phyloP scores from a whole-genome alignment of 2,329 filamentous ascomycete species.

The Calonectria fujianensis region DNA sequence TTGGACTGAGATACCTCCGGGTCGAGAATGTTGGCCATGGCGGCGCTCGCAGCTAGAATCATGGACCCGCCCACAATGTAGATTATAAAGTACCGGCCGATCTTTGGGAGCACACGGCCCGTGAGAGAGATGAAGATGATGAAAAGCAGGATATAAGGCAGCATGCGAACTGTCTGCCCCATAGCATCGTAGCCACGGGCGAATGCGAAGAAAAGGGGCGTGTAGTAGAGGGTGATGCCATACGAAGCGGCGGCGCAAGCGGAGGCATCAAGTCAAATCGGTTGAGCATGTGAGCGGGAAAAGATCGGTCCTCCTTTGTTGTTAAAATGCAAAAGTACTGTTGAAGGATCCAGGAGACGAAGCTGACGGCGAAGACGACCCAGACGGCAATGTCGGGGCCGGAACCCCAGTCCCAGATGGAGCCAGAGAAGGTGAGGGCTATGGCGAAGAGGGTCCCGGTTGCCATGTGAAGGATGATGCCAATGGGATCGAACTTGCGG shows the following conservation, averaged over 20 bases:
- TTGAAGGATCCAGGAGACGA: constrained; percentile 67
- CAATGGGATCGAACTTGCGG: constrained; percentile 57
- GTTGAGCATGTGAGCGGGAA: constrained; percentile 46
- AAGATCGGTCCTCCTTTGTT: constrained; percentile 56
- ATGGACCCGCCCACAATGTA: constrained; percentile 56
- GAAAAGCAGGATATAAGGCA: constrained; percentile 65
- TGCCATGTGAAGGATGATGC: constrained; percentile 55
- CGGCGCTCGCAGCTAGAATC: constrained; percentile 52
- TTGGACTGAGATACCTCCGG: constrained; percentile 50
- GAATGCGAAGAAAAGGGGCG: constrained; percentile 74
- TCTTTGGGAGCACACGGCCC: constrained; percentile 61
- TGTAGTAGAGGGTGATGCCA: constrained; percentile 69
- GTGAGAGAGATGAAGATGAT: constrained; percentile 60
- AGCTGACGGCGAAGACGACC: constrained; percentile 65
- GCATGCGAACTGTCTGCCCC: constrained; percentile 63
- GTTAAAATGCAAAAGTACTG: constrained; percentile 69
- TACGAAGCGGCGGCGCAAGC: constrained; percentile 60
- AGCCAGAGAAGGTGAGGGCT: constrained; percentile 70
- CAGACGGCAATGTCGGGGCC: constrained; percentile 67
- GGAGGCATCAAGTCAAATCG: constrained; percentile 63
- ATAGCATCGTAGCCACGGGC: constrained; percentile 64
- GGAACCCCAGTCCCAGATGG: constrained; percentile 68
- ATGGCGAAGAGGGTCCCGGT: constrained; percentile 65
- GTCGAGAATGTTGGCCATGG: constrained; percentile 53
- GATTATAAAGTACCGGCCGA: constrained; percentile 62